Evolutionary conservation across 805 yeast genomes (phyloP), one percentile per base, ranked within the genome.

Genomic region (Starmerella roubikii): DNA sequence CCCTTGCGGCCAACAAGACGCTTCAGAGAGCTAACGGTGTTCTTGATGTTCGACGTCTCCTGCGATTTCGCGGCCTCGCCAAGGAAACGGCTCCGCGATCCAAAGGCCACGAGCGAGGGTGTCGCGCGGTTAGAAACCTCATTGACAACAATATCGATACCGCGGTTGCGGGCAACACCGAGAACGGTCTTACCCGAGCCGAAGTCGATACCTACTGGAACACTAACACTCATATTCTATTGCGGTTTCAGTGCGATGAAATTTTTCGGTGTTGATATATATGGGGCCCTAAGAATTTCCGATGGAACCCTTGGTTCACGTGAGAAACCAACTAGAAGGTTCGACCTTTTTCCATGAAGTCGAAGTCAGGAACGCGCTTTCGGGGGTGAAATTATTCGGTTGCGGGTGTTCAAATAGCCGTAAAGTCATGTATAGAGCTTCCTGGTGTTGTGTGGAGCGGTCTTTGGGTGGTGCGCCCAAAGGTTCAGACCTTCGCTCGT

Each of bases 61-160:
- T 91, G 94, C 51, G 84, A 81, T 72, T 85, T 86, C 57, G 94
- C 98, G 38, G 81, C 56, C 68, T 91, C 99, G 60, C 99, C 99
- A 52, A 91, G 75, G 58, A 74, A 77, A 68, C 99, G 78, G 72
- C 74, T 78, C 66, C 81, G 83, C 50, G 58, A 60, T 52, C 96
- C 96, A 54, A 91, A 91, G 25, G 95, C 97, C 52, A 91, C 91
- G 50, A 83, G 62, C 24, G 81, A 62, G 19, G 99, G 98, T 25
- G 99, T 91, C 51, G 93, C 64, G 66, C 99, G 80, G 78, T 91
- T 91, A 41, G 97, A 86, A 35, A 91, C 97, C 67, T 91, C 99
- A 62, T 91, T 91, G 67, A 91, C 97, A 56, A 91, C 83, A 56
- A 91, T 78, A 64, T 91, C 99, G 59, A 91, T 91, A 59, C 97